These are phyloP conservation scores for Pseudognaphalium luteoalbum DNA, from an alignment of 129 eudicot genomes.

Conservation along the genomic window DNA sequence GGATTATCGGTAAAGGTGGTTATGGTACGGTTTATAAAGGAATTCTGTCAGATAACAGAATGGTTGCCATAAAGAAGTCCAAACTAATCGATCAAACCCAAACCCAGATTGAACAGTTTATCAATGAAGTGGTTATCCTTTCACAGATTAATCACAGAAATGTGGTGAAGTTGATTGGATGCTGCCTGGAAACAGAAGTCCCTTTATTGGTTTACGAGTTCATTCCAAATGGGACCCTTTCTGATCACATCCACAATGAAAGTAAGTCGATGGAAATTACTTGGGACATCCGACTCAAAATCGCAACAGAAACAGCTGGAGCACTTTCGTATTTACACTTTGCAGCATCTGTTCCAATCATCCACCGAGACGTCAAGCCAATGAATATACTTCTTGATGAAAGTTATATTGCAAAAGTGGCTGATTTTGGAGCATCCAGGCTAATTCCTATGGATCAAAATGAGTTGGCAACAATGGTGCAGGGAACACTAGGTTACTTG, in stretches of 20 bases:
- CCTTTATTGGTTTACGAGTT: slow-evolving; percentile 35
- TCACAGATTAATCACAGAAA: slow-evolving; percentile 42
- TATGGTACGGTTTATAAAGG: slow-evolving; percentile 53
- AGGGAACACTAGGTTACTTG: slow-evolving; percentile 50
- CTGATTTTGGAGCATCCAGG: slow-evolving; percentile 53
- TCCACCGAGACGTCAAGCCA: slow-evolving; percentile 51
- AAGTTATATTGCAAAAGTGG: slow-evolving; percentile 43
- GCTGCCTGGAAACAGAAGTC: slow-evolving; percentile 38
- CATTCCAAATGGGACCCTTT: slow-evolving; percentile 50
- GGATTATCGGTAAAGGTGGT: slow-evolving; percentile 49
- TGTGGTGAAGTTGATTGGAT: slow-evolving; percentile 38
- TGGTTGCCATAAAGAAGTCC: slow-evolving; percentile 48
- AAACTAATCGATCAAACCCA: slow-evolving; percentile 18
- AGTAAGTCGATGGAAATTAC: slow-evolving; percentile 14
- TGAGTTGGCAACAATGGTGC: slow-evolving; percentile 41
- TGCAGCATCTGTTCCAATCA: slow-evolving; percentile 42
- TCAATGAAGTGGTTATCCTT: slow-evolving; percentile 44
- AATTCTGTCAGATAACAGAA: slow-evolving; percentile 27
- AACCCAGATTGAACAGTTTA: slow-evolving; percentile 44
- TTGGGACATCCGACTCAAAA: slow-evolving; percentile 33
- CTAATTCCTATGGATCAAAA: slow-evolving; percentile 41
- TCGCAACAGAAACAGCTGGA: slow-evolving; percentile 43
- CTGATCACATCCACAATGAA: slow-evolving; percentile 36
- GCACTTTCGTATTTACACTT: slow-evolving; percentile 47
- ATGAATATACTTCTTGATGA: slow-evolving; percentile 47